Base-by-base conservation (phyloP, 257 asterid species). In the Solanum bulbocastanum region DNA sequence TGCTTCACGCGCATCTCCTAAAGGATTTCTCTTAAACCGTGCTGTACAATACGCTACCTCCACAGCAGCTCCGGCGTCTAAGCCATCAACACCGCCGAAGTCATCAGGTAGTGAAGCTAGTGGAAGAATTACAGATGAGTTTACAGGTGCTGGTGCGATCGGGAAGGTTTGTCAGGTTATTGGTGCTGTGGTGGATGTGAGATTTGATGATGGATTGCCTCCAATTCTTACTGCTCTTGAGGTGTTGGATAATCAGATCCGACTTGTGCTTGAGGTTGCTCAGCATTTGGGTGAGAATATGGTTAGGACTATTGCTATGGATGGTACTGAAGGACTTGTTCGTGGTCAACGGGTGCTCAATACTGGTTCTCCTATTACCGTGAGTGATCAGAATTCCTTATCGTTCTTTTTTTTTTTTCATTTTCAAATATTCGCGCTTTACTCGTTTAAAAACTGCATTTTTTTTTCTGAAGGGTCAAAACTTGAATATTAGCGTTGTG, bases 151-250 rank as follows among this genome's bases (percentile, higher is more conserved):
- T 23, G 98, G 98, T 15, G 23, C 98, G 86, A 87, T 95, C 86
- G 99, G 99, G 39, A 85, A 92, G 68, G 98, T 96, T 69, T 96
- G 96, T 58, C 99, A 96, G 90, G 99, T 96, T 65, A 95, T 96
- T 85, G 99, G 99, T 2, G 99, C 99, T 87, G 98, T 96, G 42
- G 99, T 96, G 44, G 99, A 96, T 86, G 99, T 96, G 86, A 93
- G 98, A 42, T 96, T 93, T 40, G 92, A 88, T 4, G 99, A 96
- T 33, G 99, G 98, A 2, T 87, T 96, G 93, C 99, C 99, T 5
- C 98, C 98, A 84, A 96, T 96, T 89, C 87, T 95, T 93, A 96
- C 98, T 18, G 98, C 98, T 22, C 87, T 96, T 56, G 98, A 96
- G 87, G 99, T 96, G 25, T 85, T 94, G 91, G 99, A 96, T 87